Conservation (phyloP, 257 asterid species). For the Salvia hispanica region DNA sequence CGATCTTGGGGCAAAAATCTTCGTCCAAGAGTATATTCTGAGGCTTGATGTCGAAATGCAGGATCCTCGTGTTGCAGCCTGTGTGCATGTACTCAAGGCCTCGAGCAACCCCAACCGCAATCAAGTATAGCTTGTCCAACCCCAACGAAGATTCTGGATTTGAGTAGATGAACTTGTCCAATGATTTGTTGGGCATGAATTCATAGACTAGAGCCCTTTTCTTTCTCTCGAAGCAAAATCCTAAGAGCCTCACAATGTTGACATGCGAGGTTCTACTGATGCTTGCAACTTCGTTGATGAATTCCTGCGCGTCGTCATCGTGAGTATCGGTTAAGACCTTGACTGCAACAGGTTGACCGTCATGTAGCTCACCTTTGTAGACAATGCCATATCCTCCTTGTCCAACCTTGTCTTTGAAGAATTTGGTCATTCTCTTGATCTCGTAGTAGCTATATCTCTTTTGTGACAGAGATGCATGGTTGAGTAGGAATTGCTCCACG, state of each 20-base stretch:
- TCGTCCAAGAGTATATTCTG: conserved; percentile 29
- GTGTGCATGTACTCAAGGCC: conserved; percentile 65
- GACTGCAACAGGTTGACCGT: background rate
- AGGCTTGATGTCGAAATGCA: conserved; percentile 24
- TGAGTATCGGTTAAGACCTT: conserved; percentile 4
- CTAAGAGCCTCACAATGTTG: background rate
- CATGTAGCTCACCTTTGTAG: conserved; percentile 6
- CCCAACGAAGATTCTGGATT: conserved; percentile 30
- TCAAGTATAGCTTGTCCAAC: conserved; percentile 40
- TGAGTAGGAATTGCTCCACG: background rate
- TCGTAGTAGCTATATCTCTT: conserved; percentile 1
- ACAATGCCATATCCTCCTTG: conserved; percentile 12
- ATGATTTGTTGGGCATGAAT: background rate
- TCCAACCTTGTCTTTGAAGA: background rate
- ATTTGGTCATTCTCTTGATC: background rate
- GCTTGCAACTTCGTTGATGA: background rate
- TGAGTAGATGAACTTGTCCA: conserved; percentile 11
- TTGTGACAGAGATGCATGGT: background rate
- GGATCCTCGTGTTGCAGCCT: conserved; percentile 61
- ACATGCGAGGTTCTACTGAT: conserved; percentile 1
- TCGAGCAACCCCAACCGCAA: conserved; percentile 57
- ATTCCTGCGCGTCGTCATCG: background rate
- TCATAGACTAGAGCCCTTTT: conserved; percentile 10
- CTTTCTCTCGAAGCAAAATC: background rate
- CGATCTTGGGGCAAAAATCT: conserved; percentile 61